phyloP scores from a whole-genome alignment of 2,329 filamentous ascomycete genomes.

The Capronia epimyces region DNA sequence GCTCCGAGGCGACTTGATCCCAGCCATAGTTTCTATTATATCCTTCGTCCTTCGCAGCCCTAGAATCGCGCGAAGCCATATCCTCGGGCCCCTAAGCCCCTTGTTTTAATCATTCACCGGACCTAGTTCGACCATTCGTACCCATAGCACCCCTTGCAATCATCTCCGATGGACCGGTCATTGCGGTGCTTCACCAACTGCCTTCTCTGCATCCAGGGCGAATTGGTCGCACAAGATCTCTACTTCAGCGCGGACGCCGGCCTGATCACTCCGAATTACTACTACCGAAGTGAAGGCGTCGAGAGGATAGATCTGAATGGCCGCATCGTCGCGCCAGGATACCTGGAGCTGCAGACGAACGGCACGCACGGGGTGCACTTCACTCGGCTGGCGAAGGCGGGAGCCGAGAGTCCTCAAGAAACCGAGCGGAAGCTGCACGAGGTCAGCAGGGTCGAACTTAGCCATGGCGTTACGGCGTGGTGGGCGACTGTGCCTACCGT shows the following conservation, averaged over 20 bases:
- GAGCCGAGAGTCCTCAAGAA: neutral
- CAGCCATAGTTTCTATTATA: too few species aligned
- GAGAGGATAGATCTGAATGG: slow-evolving; percentile 43
- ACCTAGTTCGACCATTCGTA: too few species aligned
- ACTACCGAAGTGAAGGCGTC: slow-evolving; percentile 23
- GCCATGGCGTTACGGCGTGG: slow-evolving; percentile 24
- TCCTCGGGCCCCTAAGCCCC: too few species aligned
- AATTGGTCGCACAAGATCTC: slow-evolving; percentile 23
- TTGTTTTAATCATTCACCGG: too few species aligned
- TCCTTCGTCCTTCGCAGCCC: too few species aligned
- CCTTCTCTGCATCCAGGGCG: slow-evolving; percentile 20
- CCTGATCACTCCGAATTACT: slow-evolving; percentile 25
- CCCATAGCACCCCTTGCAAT: too few species aligned
- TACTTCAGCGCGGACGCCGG: slow-evolving; percentile 22
- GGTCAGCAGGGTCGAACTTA: slow-evolving; percentile 16
- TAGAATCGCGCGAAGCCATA: too few species aligned
- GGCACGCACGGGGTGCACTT: slow-evolving; percentile 38
- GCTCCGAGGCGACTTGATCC: too few species aligned
- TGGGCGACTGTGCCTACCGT: slow-evolving; percentile 27
- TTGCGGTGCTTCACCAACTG: slow-evolving; percentile 26
- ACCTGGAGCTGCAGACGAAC: slow-evolving; percentile 53
- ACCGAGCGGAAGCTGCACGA: slow-evolving; percentile 12
- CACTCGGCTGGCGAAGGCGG: slow-evolving; percentile 12
- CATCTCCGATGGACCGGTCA: slow-evolving; percentile 20
- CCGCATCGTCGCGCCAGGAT: slow-evolving; percentile 49